Base-by-base conservation (phyloP, 495 filamentous ascomycete genomes). In the Antarctomyces pellizariae region DNA sequence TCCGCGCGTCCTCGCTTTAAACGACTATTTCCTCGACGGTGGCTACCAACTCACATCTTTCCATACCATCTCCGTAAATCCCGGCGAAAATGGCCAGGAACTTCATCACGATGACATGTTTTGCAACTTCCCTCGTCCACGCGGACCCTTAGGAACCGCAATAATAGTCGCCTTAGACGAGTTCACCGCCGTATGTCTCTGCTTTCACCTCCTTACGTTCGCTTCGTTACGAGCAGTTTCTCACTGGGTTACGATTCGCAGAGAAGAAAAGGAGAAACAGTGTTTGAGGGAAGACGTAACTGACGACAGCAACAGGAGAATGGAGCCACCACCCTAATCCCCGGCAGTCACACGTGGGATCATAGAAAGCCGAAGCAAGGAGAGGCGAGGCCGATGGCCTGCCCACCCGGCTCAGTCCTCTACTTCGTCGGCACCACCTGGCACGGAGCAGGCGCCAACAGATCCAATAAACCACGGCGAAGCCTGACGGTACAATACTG, bases 251-350 rank as follows among this genome's bases (percentile, higher is more conserved):
- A n/a, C n/a, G n/a, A n/a, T n/a, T n/a, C n/a, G n/a, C n/a, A n/a
- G n/a, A n/a, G n/a, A n/a, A n/a, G n/a, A n/a, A n/a, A n/a, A n/a
- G n/a, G n/a, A n/a, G n/a, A n/a, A n/a, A n/a, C n/a, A n/a, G n/a
- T n/a, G n/a, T n/a, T n/a, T n/a, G n/a, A n/a, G n/a, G n/a, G n/a
- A n/a, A n/a, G n/a, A n/a, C n/a, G n/a, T n/a, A n/a, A n/a, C n/a
- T n/a, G n/a, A n/a, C n/a, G n/a, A n/a, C n/a, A n/a, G n/a, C n/a
- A n/a, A n/a, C n/a, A n/a, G n/a, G n/a, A n/a, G 5, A 60, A 57
- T 28, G 56, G 54, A 7, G 54, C 48, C 17, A 57, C 54, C 7
- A 42, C 46, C 7, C 45, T 57, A 28, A 51, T 57, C 25, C 53
- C 50, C 2, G 41, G 48, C 7, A 45, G 38, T 15, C 56, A 60